Evolutionary conservation across 352 stramenopile species (phyloP).

Genomic region (Plasmopara viticola): DNA sequence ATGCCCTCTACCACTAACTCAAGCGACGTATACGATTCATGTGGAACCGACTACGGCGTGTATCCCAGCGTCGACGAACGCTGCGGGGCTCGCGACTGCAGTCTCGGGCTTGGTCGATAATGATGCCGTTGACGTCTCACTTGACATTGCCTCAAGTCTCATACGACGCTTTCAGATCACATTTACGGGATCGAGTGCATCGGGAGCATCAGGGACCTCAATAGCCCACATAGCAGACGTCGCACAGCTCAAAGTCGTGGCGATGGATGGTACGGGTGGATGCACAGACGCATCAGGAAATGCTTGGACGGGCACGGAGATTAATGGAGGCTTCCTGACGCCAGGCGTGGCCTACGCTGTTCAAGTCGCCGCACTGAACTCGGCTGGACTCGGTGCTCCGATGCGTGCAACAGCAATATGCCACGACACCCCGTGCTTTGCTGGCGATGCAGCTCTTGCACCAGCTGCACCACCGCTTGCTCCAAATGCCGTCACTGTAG

Average conservation of each 20-base stretch:
- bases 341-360: slow-evolving; percentile 87
- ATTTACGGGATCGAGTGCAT: slow-evolving; percentile 73
- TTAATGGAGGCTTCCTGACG: slow-evolving; percentile 75
- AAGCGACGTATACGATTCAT: slow-evolving; percentile 45
- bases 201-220: slow-evolving; percentile 23
- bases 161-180: slow-evolving; percentile 74
- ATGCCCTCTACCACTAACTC: slow-evolving; percentile 35
- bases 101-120: slow-evolving; percentile 42
- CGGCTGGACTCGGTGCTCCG: slow-evolving; percentile 62
- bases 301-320: slow-evolving; percentile 56
- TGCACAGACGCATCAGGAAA: slow-evolving; percentile 48
- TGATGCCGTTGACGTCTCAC: slow-evolving; percentile 46
- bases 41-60: slow-evolving; percentile 45
- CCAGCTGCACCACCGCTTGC: slow-evolving; percentile 65
- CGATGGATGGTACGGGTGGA: slow-evolving; percentile 46
- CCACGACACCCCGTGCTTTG: slow-evolving; percentile 48
- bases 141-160: slow-evolving; percentile 34
- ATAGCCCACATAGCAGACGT: slow-evolving; percentile 22
- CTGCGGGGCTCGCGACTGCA: slow-evolving; percentile 19
- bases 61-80: slow-evolving; percentile 29
- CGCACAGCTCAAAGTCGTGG: slow-evolving; percentile 38
- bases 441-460: slow-evolving; percentile 28
- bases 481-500: slow-evolving; percentile 71
- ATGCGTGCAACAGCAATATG: slow-evolving; percentile 36
- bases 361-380: slow-evolving; percentile 85